A percentile compares a stretch with the other conserved stretches of the same genome.
Evolutionary conservation across 345 rosid genomes (phyloP).

Genomic region (Heritiera fomes): DNA sequence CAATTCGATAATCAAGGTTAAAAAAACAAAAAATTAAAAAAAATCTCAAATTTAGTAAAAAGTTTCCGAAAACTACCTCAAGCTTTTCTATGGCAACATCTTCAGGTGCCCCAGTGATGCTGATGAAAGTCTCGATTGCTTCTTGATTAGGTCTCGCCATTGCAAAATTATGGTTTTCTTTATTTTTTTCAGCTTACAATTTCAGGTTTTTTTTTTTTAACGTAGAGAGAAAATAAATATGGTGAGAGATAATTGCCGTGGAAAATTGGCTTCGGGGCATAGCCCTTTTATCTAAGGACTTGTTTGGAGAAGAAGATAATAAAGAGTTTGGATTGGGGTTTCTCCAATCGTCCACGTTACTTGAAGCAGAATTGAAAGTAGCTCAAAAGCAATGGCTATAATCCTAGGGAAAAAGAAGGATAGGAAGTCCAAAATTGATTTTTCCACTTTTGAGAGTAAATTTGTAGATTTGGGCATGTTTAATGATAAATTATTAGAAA

Average conservation of each 20-base stretch:
- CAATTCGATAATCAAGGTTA: constrained; percentile 14
- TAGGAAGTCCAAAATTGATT: too few species aligned
- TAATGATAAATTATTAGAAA: neutral
- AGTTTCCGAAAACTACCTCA: constrained; percentile 38
- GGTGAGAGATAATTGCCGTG: neutral
- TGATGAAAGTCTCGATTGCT: constrained; percentile 74
- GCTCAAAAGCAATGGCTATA: neutral
- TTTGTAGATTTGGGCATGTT: neutral
- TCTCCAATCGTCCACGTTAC: constrained; percentile 11
- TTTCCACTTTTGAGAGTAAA: too few species aligned
- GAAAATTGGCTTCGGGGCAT: neutral
- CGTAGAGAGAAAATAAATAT: too few species aligned
- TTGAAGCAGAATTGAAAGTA: neutral
- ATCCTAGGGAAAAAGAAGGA: too few species aligned
- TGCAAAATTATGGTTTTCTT: neutral
- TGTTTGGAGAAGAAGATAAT: neutral
- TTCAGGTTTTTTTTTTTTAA: neutral
- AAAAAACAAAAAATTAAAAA: neutral
- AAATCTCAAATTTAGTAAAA: neutral
- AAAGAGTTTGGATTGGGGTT: neutral
- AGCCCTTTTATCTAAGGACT: neutral
- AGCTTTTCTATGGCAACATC: constrained; percentile 65
- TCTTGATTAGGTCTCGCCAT: constrained; percentile 83
- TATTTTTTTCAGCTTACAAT: neutral
- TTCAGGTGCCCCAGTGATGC: constrained; percentile 83